phyloP scores from a whole-genome alignment of 2,329 filamentous ascomycete species.

The Alternaria panax region DNA sequence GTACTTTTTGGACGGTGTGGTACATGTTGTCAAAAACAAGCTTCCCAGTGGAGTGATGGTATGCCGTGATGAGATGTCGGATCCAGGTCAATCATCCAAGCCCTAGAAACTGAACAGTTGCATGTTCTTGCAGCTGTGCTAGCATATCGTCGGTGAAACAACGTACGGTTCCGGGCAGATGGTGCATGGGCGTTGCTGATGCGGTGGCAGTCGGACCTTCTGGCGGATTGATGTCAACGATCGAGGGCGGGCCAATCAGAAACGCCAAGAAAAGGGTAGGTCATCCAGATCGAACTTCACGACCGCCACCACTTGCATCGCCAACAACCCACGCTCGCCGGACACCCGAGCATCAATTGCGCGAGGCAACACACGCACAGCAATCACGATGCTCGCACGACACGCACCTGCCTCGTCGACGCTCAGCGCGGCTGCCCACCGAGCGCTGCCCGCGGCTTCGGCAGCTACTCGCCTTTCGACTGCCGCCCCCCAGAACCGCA shows the following conservation, averaged over 20 bases:
- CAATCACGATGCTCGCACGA: slow-evolving; percentile 52
- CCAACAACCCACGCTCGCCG: slow-evolving; percentile 34
- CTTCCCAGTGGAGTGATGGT: not conserved
- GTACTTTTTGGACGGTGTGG: not conserved
- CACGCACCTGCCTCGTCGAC: slow-evolving; percentile 50
- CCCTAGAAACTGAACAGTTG: not conserved
- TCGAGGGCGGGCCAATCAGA: slow-evolving; percentile 28
- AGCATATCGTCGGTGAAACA: not conserved
- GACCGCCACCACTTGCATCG: slow-evolving; percentile 40
- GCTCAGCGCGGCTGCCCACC: slow-evolving; percentile 51
- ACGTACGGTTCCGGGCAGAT: not conserved
- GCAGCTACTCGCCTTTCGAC: slow-evolving; percentile 50
- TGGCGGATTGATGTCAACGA: slow-evolving; percentile 34
- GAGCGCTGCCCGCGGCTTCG: slow-evolving; percentile 50
- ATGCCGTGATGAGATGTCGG: not conserved
- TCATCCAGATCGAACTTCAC: slow-evolving; percentile 35
- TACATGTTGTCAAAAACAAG: not conserved
- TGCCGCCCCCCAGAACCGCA: slow-evolving; percentile 51
- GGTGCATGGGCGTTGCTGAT: not conserved
- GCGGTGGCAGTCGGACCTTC: slow-evolving; percentile 9
- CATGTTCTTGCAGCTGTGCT: not conserved
- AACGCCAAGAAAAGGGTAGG: slow-evolving; percentile 21
- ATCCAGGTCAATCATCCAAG: not conserved
- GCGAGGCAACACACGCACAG: slow-evolving; percentile 33
- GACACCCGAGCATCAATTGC: slow-evolving; percentile 50